Evolutionary conservation across 2,329 filamentous ascomycete genomes (phyloP).

Genomic region (Aureobasidium musti): DNA sequence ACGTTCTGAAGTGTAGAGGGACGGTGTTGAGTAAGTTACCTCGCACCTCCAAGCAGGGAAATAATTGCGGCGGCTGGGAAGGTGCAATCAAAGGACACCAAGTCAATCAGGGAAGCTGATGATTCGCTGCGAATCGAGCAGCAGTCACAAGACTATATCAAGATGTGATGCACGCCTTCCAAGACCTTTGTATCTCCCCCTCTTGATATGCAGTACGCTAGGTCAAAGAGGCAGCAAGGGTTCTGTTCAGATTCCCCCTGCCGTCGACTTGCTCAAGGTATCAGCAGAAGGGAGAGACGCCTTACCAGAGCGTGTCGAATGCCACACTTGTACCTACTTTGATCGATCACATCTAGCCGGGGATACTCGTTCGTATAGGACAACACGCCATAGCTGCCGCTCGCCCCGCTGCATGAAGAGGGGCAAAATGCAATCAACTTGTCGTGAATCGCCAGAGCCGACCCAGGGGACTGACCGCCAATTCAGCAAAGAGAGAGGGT

Average conservation of each 20-base stretch:
- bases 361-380: not conserved
- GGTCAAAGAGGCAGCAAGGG: constrained; percentile 9
- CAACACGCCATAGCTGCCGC: not conserved
- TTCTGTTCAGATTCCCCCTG: constrained; percentile 1
- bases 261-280: constrained; percentile 1
- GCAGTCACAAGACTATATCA: constrained; percentile 16
- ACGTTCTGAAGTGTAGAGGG: not conserved
- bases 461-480: constrained; percentile 26
- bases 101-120: constrained; percentile 11
- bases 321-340: constrained; percentile 3
- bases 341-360: constrained; percentile 8
- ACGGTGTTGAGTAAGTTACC: not conserved
- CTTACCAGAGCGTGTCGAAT: not conserved
- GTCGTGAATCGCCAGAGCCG: constrained; percentile 4
- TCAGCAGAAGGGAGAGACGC: not conserved
- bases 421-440: constrained; percentile 20
- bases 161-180: not conserved
- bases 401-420: constrained; percentile 17
- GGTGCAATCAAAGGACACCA: constrained; percentile 23
- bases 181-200: not conserved
- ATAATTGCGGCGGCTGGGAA: constrained; percentile 27
- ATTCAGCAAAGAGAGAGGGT: not conserved
- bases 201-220: not conserved
- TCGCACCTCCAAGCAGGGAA: not conserved
- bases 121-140: not conserved